phyloP scores from a whole-genome alignment of 352 stramenopile genomes.

The Phytopythium sindhum region DNA sequence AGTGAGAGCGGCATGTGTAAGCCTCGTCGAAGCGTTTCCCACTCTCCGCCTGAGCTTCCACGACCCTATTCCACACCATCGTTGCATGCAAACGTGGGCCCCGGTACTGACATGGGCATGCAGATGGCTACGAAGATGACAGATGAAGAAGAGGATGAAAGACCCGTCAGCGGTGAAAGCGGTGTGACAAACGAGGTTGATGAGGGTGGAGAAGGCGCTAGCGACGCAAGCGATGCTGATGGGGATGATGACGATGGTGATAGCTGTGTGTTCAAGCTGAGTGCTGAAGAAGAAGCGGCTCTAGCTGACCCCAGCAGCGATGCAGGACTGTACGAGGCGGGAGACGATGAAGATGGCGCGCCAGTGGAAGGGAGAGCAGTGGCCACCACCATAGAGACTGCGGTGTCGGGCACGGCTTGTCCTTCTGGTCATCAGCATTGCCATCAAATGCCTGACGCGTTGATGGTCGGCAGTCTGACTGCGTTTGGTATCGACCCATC shows the following conservation, averaged over 20 bases:
- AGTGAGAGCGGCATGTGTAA: not conserved
- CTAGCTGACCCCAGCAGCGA: not conserved
- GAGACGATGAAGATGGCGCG: not conserved
- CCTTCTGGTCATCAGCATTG: no score
- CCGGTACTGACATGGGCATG: not conserved
- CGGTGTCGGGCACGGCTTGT: not conserved
- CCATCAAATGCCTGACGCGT: not conserved
- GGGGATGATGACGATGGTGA: conserved; percentile 19
- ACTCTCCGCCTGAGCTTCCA: not conserved
- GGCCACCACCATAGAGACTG: not conserved
- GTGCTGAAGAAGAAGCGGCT: conserved; percentile 6
- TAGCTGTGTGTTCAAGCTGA: not conserved
- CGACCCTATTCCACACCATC: no score
- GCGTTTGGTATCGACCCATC: not conserved
- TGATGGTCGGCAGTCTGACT: not conserved
- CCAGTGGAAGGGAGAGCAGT: not conserved
- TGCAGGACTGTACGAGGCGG: not conserved
- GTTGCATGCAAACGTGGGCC: no score
- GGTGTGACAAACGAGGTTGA: conserved; percentile 15
- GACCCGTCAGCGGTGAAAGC: conserved; percentile 2
- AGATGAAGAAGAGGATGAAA: not conserved
- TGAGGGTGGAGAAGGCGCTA: conserved; percentile 26
- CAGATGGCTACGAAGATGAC: not conserved
- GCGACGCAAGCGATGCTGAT: conserved; percentile 48
- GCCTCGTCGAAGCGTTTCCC: not conserved